These are phyloP conservation scores for Cladorrhinum sp. DNA, from an alignment of 2,329 filamentous ascomycete genomes.

Conservation along the genomic window DNA sequence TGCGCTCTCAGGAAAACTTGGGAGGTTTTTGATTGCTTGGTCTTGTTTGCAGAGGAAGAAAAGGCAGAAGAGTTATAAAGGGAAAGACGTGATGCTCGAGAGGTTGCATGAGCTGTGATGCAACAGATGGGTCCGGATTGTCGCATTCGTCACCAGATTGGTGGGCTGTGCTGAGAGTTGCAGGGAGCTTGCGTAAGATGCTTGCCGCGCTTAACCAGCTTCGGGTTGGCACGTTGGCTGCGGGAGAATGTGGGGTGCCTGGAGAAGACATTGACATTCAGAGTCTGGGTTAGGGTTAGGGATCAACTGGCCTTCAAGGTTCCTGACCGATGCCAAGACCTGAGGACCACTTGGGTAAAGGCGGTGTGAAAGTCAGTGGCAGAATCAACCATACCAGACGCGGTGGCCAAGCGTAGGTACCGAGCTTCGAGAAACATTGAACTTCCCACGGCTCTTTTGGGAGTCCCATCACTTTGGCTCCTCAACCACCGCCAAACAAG, in stretches of 20 bases:
- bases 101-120: constrained; percentile 16
- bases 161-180: constrained; percentile 7
- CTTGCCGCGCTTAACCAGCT: constrained; percentile 10
- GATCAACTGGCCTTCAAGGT: background rate
- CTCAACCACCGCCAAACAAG: constrained; percentile 19
- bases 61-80: constrained; percentile 2
- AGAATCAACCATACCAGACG: constrained; percentile 3
- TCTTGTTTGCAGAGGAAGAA: background rate
- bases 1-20: background rate
- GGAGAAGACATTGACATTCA: background rate
- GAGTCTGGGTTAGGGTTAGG: constrained; percentile 15
- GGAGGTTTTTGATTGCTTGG: background rate
- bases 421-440: background rate
- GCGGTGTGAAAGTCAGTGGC: constrained; percentile 15
- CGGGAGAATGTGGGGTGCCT: background rate
- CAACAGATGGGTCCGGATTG: constrained; percentile 13
- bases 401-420: background rate
- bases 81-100: background rate
- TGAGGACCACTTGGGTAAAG: background rate
- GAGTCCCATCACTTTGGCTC: background rate
- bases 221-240: constrained; percentile 6
- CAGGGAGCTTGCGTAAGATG: constrained; percentile 28
- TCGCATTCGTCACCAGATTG: constrained; percentile 12
- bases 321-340: background rate
- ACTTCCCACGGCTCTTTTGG: background rate